Evolutionary conservation across 2,329 filamentous ascomycete genomes (phyloP), one percentile per base, ranked within the genome.

Genomic region (Thelonectria discophora): DNA sequence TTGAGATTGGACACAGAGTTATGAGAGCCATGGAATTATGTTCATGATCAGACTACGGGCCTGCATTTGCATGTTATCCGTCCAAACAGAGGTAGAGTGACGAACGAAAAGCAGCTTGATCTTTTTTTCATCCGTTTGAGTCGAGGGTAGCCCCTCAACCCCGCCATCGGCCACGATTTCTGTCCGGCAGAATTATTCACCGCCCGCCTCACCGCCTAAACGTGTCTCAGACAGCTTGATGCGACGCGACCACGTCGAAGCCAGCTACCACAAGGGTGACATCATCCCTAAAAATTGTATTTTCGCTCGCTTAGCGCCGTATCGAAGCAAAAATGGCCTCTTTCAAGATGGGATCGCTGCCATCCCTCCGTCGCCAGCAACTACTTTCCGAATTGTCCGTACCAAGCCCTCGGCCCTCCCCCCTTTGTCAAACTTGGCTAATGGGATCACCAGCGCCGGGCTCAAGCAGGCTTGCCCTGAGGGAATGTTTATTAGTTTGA

Each of bases 401-500:
- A 52, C 21, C 47, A 45, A 48, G 27, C 57, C 39, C 20, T 58
- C 51, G 51, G 58, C 42, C 51, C 24, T 37, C 34, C 18, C 45
- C 24, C 39, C 47, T 47, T 49, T 53, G 50, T 39, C 55, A 37
- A 37, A 58, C 46, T 30, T 52, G 55, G 53, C 72, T 78, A 66
- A 72, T 64, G 77, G 24, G 21, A 15, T 53, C 32, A 49, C 6
- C 60, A 97, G 93, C 78, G 86, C 91, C 63, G 91, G 91, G 63
- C 83, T 97, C 70, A 93, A 91, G 76, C 87, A 92, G 79, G 88
- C 90, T 61, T 93, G 91, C 75, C 94, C 94, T 2, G 88, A 92
- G 58, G 94, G 95, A 55, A 84, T 97, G 64, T 97, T 95, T 78
- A 86, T 97, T 77, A 92, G 86, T 75, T 85, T 97, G 62, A 91